These are phyloP conservation scores for Thielaviopsis cerberus DNA, from an alignment of 2,329 filamentous ascomycete genomes.

Conservation along the genomic window DNA sequence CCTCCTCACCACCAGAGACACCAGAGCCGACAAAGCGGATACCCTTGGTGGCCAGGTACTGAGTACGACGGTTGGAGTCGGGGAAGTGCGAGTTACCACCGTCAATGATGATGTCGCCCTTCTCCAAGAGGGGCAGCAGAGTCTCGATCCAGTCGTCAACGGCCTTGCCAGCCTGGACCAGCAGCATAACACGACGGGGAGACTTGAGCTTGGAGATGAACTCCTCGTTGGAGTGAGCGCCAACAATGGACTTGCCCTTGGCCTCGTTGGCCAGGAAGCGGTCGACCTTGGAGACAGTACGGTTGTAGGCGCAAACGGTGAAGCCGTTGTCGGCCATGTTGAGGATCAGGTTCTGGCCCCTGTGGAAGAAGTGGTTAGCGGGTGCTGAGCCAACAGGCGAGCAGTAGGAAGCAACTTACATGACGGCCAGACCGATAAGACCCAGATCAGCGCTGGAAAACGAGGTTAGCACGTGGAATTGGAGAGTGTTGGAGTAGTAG, in stretches of 20 bases:
- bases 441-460: slow-evolving; percentile 63
- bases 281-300: slow-evolving; percentile 96
- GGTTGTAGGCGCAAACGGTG: slow-evolving; percentile 96
- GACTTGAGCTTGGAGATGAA: slow-evolving; percentile 94
- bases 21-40: slow-evolving; percentile 91
- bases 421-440: slow-evolving; percentile 83
- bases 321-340: slow-evolving; percentile 84
- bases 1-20: slow-evolving; percentile 98
- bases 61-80: slow-evolving; percentile 90
- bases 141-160: slow-evolving; percentile 98
- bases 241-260: slow-evolving; percentile 88
- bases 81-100: slow-evolving; percentile 99
- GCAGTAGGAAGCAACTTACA: slow-evolving; percentile 32
- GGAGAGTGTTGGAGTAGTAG: slow-evolving; percentile 12
- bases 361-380: slow-evolving; percentile 16
- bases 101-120: slow-evolving; percentile 96
- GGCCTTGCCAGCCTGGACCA: slow-evolving; percentile 94
- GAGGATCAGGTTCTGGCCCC: slow-evolving; percentile 72
- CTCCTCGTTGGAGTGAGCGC: slow-evolving; percentile 83
- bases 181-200: slow-evolving; percentile 91
- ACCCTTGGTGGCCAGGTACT: slow-evolving; percentile 71
- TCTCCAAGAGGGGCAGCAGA: slow-evolving; percentile 64
- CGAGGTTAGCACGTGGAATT: slow-evolving; percentile 34
- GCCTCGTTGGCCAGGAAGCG: slow-evolving; percentile 78
- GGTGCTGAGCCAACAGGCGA: not conserved